phyloP scores from a whole-genome alignment of 139 green algal genomes.

The Tetradesmus obliquus region DNA sequence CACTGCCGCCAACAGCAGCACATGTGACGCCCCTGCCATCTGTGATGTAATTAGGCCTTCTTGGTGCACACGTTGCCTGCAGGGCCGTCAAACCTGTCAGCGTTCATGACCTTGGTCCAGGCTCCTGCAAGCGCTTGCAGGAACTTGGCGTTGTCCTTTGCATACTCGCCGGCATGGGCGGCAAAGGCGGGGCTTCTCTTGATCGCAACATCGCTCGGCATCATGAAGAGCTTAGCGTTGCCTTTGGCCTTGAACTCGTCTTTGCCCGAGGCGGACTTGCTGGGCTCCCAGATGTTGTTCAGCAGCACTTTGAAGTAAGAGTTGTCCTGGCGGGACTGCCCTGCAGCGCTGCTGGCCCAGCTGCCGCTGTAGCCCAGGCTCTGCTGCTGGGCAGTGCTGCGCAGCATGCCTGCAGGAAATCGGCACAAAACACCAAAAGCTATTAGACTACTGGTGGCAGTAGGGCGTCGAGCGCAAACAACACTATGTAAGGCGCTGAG shows the following conservation, averaged over 20 bases:
- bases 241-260: slow-evolving; percentile 40
- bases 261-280: neutral
- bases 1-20: neutral
- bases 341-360: neutral
- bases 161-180: slow-evolving; percentile 50
- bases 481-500: no score
- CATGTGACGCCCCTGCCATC: neutral
- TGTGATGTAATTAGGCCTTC: neutral
- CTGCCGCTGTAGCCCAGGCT: slow-evolving; percentile 51
- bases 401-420: slow-evolving; percentile 1
- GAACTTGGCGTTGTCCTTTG: slow-evolving; percentile 44
- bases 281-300: neutral
- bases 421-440: no score
- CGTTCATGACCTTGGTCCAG: slow-evolving; percentile 61
- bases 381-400: slow-evolving; percentile 23
- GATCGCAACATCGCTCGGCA: slow-evolving; percentile 41
- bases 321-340: slow-evolving; percentile 32
- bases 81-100: slow-evolving; percentile 60
- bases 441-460: no score
- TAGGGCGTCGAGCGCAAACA: no score
- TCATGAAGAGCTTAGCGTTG: slow-evolving; percentile 35
- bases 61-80: slow-evolving; percentile 42
- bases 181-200: slow-evolving; percentile 17
- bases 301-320: slow-evolving; percentile 54
- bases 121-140: slow-evolving; percentile 39